Conservation (phyloP, 129 eudicot species). For the sunflower (Helianthus annuus) region DNA sequence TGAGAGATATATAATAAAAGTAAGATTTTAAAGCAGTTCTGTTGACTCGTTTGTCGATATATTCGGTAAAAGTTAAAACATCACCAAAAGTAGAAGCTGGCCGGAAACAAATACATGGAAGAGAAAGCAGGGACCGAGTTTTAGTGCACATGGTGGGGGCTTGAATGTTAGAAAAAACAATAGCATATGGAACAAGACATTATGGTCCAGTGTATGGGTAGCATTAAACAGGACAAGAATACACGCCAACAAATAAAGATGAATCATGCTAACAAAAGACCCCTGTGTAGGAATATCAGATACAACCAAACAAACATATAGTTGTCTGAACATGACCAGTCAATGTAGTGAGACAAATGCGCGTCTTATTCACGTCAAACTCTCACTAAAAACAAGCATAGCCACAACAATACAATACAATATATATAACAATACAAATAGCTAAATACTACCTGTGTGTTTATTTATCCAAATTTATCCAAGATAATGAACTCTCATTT, state of each 20-base stretch:
- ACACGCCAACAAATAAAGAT: conserved; percentile 9
- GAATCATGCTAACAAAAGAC: too few relatives aligned
- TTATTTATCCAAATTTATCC: not conserved
- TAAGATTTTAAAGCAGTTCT: not conserved
- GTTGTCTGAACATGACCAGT: conserved; percentile 31
- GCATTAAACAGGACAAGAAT: conserved; percentile 36
- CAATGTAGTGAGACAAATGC: conserved; percentile 5
- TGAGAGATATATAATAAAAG: not conserved
- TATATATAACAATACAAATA: not conserved
- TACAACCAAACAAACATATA: conserved; percentile 20
- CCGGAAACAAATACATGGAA: conserved; percentile 25
- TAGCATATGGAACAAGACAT: conserved; percentile 43
- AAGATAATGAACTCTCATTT: not conserved
- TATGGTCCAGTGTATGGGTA: conserved; percentile 56
- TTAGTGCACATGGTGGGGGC: conserved; percentile 40
- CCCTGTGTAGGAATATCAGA: not conserved
- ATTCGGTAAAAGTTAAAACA: conserved; percentile 16
- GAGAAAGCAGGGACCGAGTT: conserved; percentile 23
- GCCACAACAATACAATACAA: not conserved
- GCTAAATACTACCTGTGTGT: not conserved
- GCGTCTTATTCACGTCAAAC: conserved; percentile 7
- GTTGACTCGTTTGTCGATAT: not conserved
- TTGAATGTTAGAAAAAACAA: conserved; percentile 28
- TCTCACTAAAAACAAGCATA: not conserved
- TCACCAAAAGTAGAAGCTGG: conserved; percentile 21